phyloP scores from a whole-genome alignment of 768 basidiomycete species.

The Suillus spraguei region DNA sequence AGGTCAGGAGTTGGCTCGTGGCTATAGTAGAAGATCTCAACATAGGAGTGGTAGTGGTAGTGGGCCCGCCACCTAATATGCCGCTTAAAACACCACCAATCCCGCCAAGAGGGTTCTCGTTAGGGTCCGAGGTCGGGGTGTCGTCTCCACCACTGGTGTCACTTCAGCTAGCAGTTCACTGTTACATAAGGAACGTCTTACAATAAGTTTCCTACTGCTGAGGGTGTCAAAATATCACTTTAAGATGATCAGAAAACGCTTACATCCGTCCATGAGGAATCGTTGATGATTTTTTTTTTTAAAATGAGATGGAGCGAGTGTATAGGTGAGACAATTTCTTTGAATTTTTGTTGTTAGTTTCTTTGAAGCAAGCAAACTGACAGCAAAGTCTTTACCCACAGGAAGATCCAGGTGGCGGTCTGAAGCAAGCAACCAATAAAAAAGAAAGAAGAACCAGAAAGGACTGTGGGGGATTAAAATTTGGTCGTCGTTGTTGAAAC shows the following conservation, averaged over 20 bases:
- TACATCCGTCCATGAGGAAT: constrained; percentile 31
- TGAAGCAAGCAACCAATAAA: not conserved
- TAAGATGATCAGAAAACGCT: constrained; percentile 13
- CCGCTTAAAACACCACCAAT: constrained; percentile 20
- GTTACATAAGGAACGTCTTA: constrained; percentile 15
- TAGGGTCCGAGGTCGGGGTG: constrained; percentile 2
- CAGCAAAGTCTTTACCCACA: constrained; percentile 9
- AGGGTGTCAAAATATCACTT: not conserved
- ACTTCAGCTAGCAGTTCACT: constrained; percentile 7
- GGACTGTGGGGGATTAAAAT: constrained; percentile 5
- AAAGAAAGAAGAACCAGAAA: constrained; percentile 5
- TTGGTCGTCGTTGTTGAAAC: not conserved
- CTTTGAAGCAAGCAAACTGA: not conserved
- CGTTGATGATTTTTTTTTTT: constrained; percentile 12
- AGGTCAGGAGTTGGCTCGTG: constrained; percentile 24
- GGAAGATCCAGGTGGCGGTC: constrained; percentile 15
- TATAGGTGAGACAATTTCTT: constrained; percentile 1
- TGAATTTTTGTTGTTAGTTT: constrained; percentile 3
- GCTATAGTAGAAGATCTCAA: constrained; percentile 20
- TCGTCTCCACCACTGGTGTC: constrained; percentile 14
- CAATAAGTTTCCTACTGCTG: constrained; percentile 25
- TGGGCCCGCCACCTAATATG: constrained; percentile 16
- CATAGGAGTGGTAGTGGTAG: constrained; percentile 17
- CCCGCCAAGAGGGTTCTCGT: constrained; percentile 11
- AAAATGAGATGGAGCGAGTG: constrained; percentile 19